Conservation (phyloP, 2,329 filamentous ascomycete genomes). For the Fonsecaea multimorphosa region DNA sequence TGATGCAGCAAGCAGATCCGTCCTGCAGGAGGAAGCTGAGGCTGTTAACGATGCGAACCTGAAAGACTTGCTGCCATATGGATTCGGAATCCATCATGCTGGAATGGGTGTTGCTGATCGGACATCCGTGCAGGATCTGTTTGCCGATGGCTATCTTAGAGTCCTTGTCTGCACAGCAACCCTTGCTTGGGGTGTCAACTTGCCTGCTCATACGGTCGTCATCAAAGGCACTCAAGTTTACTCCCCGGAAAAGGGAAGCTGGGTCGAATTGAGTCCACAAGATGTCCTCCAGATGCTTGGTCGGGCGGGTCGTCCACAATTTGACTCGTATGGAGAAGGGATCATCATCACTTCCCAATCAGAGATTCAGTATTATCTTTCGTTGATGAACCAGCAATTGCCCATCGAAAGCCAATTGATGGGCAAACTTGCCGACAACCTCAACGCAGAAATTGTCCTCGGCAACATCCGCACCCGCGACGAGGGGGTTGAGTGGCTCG, state of each 20-base stretch:
- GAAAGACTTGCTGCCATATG: conserved; percentile 93
- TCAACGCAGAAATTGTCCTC: conserved; percentile 94
- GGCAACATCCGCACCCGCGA: conserved; percentile 91
- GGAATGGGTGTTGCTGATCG: conserved; percentile 96
- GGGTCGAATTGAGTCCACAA: conserved; percentile 96
- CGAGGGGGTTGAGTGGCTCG: conserved; percentile 98
- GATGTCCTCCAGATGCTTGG: conserved; percentile 99
- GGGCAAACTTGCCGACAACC: conserved; percentile 89
- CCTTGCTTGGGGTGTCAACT: conserved; percentile 98
- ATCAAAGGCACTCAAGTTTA: conserved; percentile 99
- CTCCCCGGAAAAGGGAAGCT: conserved; percentile 96
- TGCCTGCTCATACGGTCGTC: conserved; percentile 96
- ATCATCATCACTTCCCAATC: conserved; percentile 97
- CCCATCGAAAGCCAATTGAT: conserved; percentile 97
- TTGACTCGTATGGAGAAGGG: conserved; percentile 95
- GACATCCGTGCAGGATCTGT: conserved; percentile 92
- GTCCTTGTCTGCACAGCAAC: conserved; percentile 97
- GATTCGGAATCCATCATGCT: conserved; percentile 97
- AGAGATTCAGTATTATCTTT: conserved; percentile 97
- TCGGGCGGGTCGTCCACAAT: conserved; percentile 93
- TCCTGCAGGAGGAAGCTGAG: conserved; percentile 82
- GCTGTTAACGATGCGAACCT: conserved; percentile 83
- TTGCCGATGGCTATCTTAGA: conserved; percentile 87
- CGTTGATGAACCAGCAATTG: conserved; percentile 92
- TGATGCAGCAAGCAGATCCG: conserved; percentile 88